Conservation (phyloP, 805 yeast species). For the Metschnikowia noctiluminum region DNA sequence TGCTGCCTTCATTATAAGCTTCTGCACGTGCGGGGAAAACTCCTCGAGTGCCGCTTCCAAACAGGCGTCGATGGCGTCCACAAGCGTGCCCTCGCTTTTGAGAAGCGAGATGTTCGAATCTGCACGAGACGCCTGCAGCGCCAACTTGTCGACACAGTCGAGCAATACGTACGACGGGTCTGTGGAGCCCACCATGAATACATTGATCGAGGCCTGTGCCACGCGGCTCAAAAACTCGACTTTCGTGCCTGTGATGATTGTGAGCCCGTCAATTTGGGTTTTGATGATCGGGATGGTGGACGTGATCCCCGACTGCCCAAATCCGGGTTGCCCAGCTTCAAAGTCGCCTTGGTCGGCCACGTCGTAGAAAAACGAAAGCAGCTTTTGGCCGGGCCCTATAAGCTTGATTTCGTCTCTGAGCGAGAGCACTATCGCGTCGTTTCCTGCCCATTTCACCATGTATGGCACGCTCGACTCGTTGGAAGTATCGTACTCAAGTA, state of each 20-base stretch:
- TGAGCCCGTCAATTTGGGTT: slow-evolving; percentile 68
- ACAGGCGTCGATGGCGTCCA: slow-evolving; percentile 66
- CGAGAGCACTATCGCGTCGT: slow-evolving; percentile 71
- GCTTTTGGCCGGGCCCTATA: slow-evolving; percentile 66
- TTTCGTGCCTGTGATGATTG: slow-evolving; percentile 54
- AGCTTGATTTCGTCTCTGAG: slow-evolving; percentile 62
- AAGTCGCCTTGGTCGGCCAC: slow-evolving; percentile 24
- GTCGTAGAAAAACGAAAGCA: slow-evolving; percentile 52
- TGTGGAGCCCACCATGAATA: slow-evolving; percentile 80
- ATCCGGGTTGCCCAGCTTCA: neutral
- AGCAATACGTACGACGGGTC: slow-evolving; percentile 77
- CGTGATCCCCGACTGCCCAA: slow-evolving; percentile 11
- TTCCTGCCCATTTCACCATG: slow-evolving; percentile 77
- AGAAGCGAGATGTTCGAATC: slow-evolving; percentile 65
- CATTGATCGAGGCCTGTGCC: slow-evolving; percentile 48
- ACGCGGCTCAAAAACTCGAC: slow-evolving; percentile 68
- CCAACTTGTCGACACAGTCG: slow-evolving; percentile 66
- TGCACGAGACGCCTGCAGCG: slow-evolving; percentile 71
- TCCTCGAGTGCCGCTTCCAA: slow-evolving; percentile 75
- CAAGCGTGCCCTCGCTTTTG: slow-evolving; percentile 42
- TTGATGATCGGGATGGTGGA: slow-evolving; percentile 39
- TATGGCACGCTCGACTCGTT: slow-evolving; percentile 38
- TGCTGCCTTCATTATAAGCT: slow-evolving; percentile 73
- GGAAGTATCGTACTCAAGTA: slow-evolving; percentile 44
- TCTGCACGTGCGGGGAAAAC: slow-evolving; percentile 76